phyloP scores from a whole-genome alignment of 257 asterid species.

The Ophiorrhiza pumila region DNA sequence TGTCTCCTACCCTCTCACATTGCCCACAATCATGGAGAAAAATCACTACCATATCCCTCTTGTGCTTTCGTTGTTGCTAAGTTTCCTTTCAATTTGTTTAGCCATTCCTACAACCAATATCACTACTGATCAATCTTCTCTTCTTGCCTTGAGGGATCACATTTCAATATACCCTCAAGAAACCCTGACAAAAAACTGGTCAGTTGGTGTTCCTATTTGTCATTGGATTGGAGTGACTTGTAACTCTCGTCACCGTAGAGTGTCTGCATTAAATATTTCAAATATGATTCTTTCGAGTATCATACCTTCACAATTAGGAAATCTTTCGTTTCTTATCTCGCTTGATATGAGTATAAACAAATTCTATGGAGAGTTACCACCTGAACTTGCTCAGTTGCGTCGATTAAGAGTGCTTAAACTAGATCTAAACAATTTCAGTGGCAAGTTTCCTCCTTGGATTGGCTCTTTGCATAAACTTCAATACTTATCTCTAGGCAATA shows the following conservation, averaged over 20 bases:
- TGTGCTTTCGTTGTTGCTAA: not conserved
- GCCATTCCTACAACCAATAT: slow-evolving; percentile 1
- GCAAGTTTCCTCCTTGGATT: not conserved
- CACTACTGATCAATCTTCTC: not conserved
- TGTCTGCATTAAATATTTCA: not conserved
- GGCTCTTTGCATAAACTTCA: not conserved
- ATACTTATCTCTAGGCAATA: not conserved
- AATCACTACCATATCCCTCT: not conserved
- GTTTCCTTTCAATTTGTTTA: not conserved
- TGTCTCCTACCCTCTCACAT: not conserved
- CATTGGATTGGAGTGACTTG: too few relatives aligned
- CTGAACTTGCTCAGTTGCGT: not conserved
- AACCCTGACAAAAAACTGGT: slow-evolving; percentile 6
- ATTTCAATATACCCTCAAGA: not conserved
- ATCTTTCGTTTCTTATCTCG: not conserved
- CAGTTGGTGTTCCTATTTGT: not conserved
- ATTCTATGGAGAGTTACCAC: not conserved
- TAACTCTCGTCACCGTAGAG: not conserved
- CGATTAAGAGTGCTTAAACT: not conserved
- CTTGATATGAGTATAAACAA: not conserved
- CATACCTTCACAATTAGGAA: not conserved
- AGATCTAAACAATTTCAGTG: not conserved
- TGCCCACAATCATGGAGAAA: not conserved
- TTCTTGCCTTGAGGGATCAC: slow-evolving; percentile 2
- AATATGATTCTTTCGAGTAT: not conserved